Percentiles rank a stretch among this genome's conserved stretches.
phyloP scores from a whole-genome alignment of 805 yeast species.

The Pichia cephalocereana region DNA sequence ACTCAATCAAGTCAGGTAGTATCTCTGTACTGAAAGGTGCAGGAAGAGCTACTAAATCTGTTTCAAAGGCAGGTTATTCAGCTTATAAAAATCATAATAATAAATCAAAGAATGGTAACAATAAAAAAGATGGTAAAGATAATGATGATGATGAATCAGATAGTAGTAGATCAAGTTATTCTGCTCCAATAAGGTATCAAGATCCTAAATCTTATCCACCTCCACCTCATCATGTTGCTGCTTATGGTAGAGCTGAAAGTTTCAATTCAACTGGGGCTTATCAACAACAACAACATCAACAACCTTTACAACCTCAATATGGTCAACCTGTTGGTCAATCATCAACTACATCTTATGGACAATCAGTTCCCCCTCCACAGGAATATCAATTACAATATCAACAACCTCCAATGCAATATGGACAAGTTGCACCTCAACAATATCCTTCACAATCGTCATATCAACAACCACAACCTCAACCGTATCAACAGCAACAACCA shows the following conservation, averaged over 20 bases:
- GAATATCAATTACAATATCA: slow-evolving; percentile 3
- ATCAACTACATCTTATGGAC: slow-evolving; percentile 4
- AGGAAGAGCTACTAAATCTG: slow-evolving; percentile 40
- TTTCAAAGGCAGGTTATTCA: slow-evolving; percentile 35
- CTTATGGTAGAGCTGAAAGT: slow-evolving; percentile 8
- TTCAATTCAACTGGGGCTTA: slow-evolving; percentile 8
- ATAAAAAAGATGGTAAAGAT: slow-evolving; percentile 7
- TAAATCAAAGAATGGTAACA: slow-evolving; percentile 16
- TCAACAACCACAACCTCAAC: background rate
- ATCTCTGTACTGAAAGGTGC: slow-evolving; percentile 40
- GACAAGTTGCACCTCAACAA: background rate
- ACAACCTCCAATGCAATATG: background rate
- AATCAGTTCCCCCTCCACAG: slow-evolving; percentile 7
- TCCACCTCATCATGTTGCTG: slow-evolving; percentile 12
- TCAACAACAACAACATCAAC: background rate
- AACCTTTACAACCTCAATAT: background rate
- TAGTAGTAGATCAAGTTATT: slow-evolving; percentile 11
- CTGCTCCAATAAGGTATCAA: slow-evolving; percentile 11
- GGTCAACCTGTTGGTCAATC: slow-evolving; percentile 1
- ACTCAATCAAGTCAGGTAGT: slow-evolving; percentile 40
- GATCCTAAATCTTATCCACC: slow-evolving; percentile 16
- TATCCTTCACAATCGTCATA: slow-evolving; percentile 1
- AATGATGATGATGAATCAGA: background rate
- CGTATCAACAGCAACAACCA: background rate
- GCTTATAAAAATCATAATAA: slow-evolving; percentile 37